These are phyloP conservation scores for Tagetes erecta DNA, from an alignment of 129 eudicot species.

Conservation along the genomic window DNA sequence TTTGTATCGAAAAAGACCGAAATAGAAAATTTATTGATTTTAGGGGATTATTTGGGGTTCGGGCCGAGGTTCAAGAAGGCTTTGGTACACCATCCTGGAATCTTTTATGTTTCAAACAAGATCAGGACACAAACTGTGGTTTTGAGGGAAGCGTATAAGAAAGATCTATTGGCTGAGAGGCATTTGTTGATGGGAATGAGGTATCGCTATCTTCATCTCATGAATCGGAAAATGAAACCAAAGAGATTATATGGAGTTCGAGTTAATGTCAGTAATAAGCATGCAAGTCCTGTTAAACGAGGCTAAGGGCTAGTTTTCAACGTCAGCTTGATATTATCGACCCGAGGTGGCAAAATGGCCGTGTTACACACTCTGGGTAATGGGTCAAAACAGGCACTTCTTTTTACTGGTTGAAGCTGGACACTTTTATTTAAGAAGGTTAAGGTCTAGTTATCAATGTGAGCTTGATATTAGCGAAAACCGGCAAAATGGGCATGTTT, in stretches of 20 bases:
- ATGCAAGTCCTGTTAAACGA: constrained; percentile 10
- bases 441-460: too few relatives aligned
- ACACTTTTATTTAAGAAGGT: background rate
- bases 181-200: constrained; percentile 78
- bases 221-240: constrained; percentile 56
- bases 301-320: background rate
- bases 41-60: constrained; percentile 83
- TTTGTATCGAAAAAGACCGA: constrained; percentile 75
- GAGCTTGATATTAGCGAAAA: too few relatives aligned
- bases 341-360: background rate
- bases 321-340: background rate
- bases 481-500: too few relatives aligned
- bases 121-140: constrained; percentile 90
- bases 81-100: constrained; percentile 79
- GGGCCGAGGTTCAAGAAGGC: constrained; percentile 80
- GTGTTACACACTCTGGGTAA: background rate
- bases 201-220: constrained; percentile 71
- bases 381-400: background rate
- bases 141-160: constrained; percentile 73
- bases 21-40: constrained; percentile 47
- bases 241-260: constrained; percentile 35
- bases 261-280: constrained; percentile 21
- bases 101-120: constrained; percentile 85
- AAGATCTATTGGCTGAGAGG: constrained; percentile 55
- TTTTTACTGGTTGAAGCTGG: background rate